Base-by-base conservation (phyloP, 208 protist species). In the Crithidia brevicula region DNA sequence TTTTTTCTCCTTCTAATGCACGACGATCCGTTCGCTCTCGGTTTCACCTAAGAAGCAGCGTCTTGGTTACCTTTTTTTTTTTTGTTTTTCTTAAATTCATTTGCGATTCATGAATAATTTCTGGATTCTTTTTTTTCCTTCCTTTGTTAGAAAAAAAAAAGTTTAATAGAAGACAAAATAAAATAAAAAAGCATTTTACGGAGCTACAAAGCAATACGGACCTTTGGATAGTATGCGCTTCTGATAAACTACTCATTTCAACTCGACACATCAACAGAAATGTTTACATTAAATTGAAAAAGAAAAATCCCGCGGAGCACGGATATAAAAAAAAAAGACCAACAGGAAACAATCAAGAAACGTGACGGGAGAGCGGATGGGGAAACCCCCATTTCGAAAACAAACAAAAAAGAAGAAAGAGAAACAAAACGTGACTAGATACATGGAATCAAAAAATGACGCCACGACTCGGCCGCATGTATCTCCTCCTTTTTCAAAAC, bases 131-230 rank as follows among this genome's bases (percentile, higher is more conserved):
- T 40, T 40, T 40, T 40, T 40, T 40, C 15, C 15, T 40, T 13
- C 15, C 15, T 40, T 40, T 40, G 36, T 16, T 13, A 47, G 20
- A 20, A n/a, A 4, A 42, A 18, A 50, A 64, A 64, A 6, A 64
- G 30, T 27, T 10, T 22, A 13, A 18, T 43, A 58, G 43, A 3
- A 58, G n/a, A 23, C 38, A 25, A 6, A 31, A 11, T 9, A 43
- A 58, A 28, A 54, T 22, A 7, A 27, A 54, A 50, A 50, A 22
- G 43, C 42, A 53, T 46, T 6, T 15, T 47, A 46, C 23, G 23
- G 51, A 40, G 13, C 51, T 57, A 42, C 47, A 59, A 68, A 47
- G 49, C 63, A 68, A 60, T 60, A 50, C 49, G 34, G 51, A 61
- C 34, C 38, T 59, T 59, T 58, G 27, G 31, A 13, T 53, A 51